Evolutionary conservation across 331 rosid genomes (phyloP).

Genomic region (Erythrophleum ivorense): DNA sequence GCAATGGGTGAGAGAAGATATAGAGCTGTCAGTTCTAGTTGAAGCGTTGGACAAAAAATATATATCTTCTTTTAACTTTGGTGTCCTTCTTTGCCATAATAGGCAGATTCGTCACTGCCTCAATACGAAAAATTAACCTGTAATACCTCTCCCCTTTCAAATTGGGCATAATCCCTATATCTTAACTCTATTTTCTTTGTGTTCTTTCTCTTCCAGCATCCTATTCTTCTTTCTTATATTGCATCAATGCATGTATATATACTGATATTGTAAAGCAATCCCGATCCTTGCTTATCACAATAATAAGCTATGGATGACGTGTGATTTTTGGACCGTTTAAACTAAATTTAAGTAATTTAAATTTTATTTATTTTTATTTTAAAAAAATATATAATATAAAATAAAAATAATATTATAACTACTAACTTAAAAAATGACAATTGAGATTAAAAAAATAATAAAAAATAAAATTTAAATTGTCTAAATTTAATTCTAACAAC

Average conservation of each 20-base stretch:
- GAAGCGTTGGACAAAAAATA: slow-evolving; percentile 45
- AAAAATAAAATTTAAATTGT: too few relatives aligned
- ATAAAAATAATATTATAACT: too few relatives aligned
- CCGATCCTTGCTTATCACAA: too few relatives aligned
- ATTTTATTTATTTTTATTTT: too few relatives aligned
- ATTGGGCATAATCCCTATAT: slow-evolving; percentile 15
- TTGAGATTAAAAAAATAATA: too few relatives aligned
- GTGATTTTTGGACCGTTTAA: too few relatives aligned
- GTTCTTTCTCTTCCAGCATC: not conserved
- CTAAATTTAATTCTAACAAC: too few relatives aligned
- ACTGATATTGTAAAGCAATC: too few relatives aligned
- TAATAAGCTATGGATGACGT: too few relatives aligned
- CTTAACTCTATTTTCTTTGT: not conserved
- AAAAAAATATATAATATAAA: too few relatives aligned
- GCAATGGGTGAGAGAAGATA: slow-evolving; percentile 28
- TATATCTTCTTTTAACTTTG: slow-evolving; percentile 48
- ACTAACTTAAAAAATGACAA: too few relatives aligned
- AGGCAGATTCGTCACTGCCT: slow-evolving; percentile 54
- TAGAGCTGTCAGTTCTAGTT: slow-evolving; percentile 61
- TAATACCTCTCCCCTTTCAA: slow-evolving; percentile 8
- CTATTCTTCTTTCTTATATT: not conserved
- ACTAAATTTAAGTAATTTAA: too few relatives aligned
- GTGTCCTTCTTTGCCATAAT: slow-evolving; percentile 54
- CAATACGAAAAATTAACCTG: slow-evolving; percentile 48
- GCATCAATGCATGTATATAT: not conserved